These are phyloP conservation scores for Citrus medica DNA, from an alignment of 345 rosid genomes.

Conservation along the genomic window DNA sequence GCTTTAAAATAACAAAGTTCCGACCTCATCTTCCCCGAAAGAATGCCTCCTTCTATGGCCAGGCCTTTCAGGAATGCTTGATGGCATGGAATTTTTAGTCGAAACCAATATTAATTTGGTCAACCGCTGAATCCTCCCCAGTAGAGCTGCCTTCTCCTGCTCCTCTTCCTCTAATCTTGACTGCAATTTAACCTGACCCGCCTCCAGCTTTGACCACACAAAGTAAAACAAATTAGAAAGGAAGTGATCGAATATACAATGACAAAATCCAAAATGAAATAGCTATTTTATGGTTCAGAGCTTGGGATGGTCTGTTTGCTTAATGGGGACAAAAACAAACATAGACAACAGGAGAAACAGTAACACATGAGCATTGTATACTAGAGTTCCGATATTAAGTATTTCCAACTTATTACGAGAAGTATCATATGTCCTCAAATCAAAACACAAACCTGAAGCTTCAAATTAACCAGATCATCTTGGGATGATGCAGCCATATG, in stretches of 20 bases:
- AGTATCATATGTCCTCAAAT: not conserved
- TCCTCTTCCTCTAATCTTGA: slow-evolving; percentile 75
- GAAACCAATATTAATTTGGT: slow-evolving; percentile 72
- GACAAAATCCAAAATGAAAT: not conserved
- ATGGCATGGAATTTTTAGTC: slow-evolving; percentile 55
- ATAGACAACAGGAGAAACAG: not conserved
- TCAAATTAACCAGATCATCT: slow-evolving; percentile 61
- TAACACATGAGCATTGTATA: not conserved
- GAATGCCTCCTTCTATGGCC: slow-evolving; percentile 65
- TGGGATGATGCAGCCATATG: slow-evolving; percentile 37
- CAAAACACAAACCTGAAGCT: slow-evolving; percentile 57
- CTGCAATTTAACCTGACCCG: slow-evolving; percentile 67
- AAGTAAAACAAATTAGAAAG: slow-evolving; percentile 6
- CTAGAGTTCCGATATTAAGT: not conserved
- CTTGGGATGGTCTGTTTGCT: not conserved
- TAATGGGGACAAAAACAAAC: not conserved
- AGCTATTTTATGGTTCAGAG: not conserved
- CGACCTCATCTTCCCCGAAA: slow-evolving; percentile 78
- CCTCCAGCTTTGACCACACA: slow-evolving; percentile 55
- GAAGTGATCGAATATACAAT: not conserved
- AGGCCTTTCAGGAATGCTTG: slow-evolving; percentile 48
- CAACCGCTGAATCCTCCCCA: slow-evolving; percentile 73
- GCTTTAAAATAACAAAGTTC: slow-evolving; percentile 1
- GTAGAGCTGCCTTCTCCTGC: slow-evolving; percentile 64
- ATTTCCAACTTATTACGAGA: slow-evolving; percentile 1